Evolutionary conservation across 768 basidiomycete genomes (phyloP).

Genomic region (Fomitopsis serialis): DNA sequence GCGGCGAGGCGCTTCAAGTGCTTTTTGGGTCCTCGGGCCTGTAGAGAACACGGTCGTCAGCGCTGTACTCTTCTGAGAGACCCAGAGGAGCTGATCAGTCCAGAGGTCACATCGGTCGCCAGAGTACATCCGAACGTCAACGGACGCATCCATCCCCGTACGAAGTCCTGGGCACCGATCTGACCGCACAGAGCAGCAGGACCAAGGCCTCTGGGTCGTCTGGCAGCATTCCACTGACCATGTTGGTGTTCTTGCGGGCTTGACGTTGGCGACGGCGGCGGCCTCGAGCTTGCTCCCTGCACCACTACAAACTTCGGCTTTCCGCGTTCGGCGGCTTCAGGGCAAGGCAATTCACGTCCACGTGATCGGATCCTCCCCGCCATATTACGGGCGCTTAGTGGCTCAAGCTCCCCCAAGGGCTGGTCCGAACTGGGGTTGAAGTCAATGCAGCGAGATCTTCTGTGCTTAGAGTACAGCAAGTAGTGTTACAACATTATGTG

Average conservation of each 20-base stretch:
- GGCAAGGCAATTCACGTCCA: background rate
- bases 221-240: conserved; percentile 28
- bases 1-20: conserved; percentile 97
- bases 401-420: too few relatives aligned
- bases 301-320: conserved; percentile 1
- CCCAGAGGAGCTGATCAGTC: background rate
- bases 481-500: background rate
- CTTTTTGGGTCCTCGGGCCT: conserved; percentile 99
- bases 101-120: conserved; percentile 8
- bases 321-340: conserved; percentile 2
- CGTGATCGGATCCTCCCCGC: background rate
- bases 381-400: background rate
- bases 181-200: conserved; percentile 3
- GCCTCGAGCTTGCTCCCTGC: conserved; percentile 13
- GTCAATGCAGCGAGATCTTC: too few relatives aligned
- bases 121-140: conserved; percentile 23
- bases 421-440: too few relatives aligned
- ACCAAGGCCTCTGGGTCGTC: conserved; percentile 10
- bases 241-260: conserved; percentile 28
- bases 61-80: background rate
- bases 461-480: too few relatives aligned
- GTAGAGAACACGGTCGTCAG: conserved; percentile 20
- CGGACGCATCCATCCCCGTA: conserved; percentile 26
- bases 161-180: background rate
- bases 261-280: conserved; percentile 29